A percentile compares a stretch with the other conserved stretches of the same genome.
phyloP scores from a whole-genome alignment of 331 rosid species.

The Pyracantha coccinea region DNA sequence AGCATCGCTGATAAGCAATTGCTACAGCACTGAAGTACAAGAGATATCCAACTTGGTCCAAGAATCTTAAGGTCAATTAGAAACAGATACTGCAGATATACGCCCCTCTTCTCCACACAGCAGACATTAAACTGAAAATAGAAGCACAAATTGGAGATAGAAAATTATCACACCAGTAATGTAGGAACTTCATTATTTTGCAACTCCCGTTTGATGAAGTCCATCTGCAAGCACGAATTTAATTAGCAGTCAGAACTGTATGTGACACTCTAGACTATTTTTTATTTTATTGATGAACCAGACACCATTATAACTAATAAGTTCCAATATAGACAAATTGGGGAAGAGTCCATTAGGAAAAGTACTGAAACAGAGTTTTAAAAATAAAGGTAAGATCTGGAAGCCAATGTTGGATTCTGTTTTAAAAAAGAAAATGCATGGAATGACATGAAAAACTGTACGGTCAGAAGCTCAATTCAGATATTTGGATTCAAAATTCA shows the following conservation, averaged over 20 bases:
- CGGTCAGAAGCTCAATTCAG: background rate
- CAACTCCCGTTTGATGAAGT: slow-evolving; percentile 67
- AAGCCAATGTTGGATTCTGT: background rate
- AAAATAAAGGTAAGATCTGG: background rate
- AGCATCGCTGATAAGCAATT: background rate
- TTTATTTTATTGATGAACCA: too few species aligned
- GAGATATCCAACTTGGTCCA: background rate
- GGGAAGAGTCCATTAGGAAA: background rate
- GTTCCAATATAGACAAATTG: slow-evolving; percentile 1
- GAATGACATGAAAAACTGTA: background rate
- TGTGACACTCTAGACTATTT: background rate
- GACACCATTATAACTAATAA: background rate
- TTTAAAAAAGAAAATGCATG: background rate
- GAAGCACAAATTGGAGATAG: background rate
- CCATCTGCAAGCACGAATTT: slow-evolving; percentile 36
- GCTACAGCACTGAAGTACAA: background rate
- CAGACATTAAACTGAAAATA: slow-evolving; percentile 4
- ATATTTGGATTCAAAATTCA: background rate
- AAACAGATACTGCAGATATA: background rate
- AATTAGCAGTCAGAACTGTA: background rate
- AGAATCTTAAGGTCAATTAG: background rate
- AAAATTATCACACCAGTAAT: slow-evolving; percentile 51
- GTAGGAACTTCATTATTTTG: slow-evolving; percentile 57
- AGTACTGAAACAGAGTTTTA: background rate
- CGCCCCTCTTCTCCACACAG: background rate